Evolutionary conservation across 805 yeast species (phyloP), one percentile per base, ranked within the genome.

Genomic region (Blastobotrys robertii): DNA sequence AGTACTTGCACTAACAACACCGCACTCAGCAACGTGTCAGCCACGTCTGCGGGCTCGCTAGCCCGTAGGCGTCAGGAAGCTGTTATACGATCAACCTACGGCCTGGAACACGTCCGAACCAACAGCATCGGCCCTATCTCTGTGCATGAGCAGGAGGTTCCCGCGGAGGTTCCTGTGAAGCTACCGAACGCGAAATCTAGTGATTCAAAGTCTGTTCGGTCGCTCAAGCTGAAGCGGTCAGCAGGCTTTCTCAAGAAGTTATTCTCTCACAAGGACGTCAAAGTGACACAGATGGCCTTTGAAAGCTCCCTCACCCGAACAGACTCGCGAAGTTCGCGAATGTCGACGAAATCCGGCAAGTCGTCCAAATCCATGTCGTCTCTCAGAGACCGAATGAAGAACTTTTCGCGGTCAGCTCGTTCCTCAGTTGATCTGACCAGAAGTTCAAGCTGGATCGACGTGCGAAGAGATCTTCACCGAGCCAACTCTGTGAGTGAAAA

Each of bases 1-100:
- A 48, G 50, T 35, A 13, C 34, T 30, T 43, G 52, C 39, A 46
- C 53, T 8, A 42, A 54, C 2, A 49, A 70, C 25, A 67, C 74
- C 2, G 56, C 67, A 8, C 59, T 70, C 62, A 70, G 75, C 30
- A 92, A 84, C 58, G 72, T 83, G 48, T 82, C 92, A 64, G 95
- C 95, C 3, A 83, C 95, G 0, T 81, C 92, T 49, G 94, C 95
- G 1, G 94, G 94, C 0, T 83, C 94, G 28, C 77, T 78, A 45
- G 77, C 79, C 37, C 73, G 94, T 55, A 94, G 85, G 58, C 81
- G 73, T 52, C 69, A 66, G 55, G 38, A 48, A 29, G 54, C 19
- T 22, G 34, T 10, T 19, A 25, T 14, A 7, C 31, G 22, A 13
- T n/a, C 33, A 29, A 10, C n/a, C 34, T 28, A 13, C 11, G 4